Conservation (phyloP, 108 stramenopile genomes). For the Fragilaria radians region DNA sequence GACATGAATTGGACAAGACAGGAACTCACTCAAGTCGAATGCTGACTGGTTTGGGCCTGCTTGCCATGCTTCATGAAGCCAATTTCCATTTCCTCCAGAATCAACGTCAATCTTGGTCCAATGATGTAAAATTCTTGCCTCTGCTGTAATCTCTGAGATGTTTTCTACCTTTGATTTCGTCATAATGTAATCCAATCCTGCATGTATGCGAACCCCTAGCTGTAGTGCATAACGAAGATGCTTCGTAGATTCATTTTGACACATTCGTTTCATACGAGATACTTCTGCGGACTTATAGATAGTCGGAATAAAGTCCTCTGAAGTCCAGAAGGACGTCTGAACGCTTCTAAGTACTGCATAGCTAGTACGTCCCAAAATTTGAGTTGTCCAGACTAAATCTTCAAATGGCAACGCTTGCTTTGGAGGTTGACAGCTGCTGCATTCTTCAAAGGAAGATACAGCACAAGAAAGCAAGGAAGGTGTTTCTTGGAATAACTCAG, state of each 20-base stretch:
- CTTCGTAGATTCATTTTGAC: slow-evolving; percentile 23
- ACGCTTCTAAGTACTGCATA: slow-evolving; percentile 47
- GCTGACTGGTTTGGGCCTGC: slow-evolving; percentile 44
- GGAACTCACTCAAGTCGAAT: slow-evolving; percentile 19
- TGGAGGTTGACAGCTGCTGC: background rate
- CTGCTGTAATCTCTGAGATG: too few relatives aligned
- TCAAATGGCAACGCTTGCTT: slow-evolving; percentile 4
- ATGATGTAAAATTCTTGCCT: slow-evolving; percentile 33
- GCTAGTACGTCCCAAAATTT: slow-evolving; percentile 40
- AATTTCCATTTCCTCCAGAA: slow-evolving; percentile 4
- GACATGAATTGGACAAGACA: slow-evolving; percentile 53
- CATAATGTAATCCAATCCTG: slow-evolving; percentile 48
- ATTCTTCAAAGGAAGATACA: slow-evolving; percentile 6
- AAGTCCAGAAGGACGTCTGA: slow-evolving; percentile 6
- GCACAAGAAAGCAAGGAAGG: slow-evolving; percentile 27
- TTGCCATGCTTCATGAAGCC: slow-evolving; percentile 36
- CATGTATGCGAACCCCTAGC: slow-evolving; percentile 50
- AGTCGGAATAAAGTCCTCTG: slow-evolving; percentile 1
- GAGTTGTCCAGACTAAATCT: slow-evolving; percentile 42
- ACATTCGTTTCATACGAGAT: slow-evolving; percentile 31
- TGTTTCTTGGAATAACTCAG: slow-evolving; percentile 4
- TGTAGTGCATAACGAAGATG: slow-evolving; percentile 49
- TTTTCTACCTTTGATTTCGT: too few relatives aligned
- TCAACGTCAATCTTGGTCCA: slow-evolving; percentile 47
- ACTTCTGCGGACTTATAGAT: slow-evolving; percentile 21